phyloP scores from a whole-genome alignment of 1,284 basidiomycete species.

The Papiliotrema terrestris region DNA sequence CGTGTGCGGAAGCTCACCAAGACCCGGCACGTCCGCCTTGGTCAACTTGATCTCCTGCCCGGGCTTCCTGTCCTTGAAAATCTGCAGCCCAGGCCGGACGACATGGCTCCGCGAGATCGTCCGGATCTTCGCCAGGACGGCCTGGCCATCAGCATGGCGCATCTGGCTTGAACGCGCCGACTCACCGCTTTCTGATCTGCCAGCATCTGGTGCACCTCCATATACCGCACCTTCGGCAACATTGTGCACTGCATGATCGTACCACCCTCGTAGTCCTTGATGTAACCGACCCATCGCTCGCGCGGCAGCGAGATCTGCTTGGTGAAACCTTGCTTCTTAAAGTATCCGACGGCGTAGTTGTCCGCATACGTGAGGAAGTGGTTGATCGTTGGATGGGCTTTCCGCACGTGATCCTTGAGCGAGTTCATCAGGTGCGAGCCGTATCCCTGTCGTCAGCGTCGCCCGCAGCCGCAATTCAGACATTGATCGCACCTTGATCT shows the following conservation, averaged over 20 bases:
- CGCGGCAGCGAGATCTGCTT: slow-evolving; percentile 92
- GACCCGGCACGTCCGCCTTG: slow-evolving; percentile 71
- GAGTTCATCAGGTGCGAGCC: slow-evolving; percentile 99
- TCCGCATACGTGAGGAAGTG: slow-evolving; percentile 98
- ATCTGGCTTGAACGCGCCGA: background rate
- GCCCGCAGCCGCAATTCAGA: background rate
- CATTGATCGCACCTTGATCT: slow-evolving; percentile 75
- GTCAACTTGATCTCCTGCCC: slow-evolving; percentile 35
- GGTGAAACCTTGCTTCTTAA: slow-evolving; percentile 97
- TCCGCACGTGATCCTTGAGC: slow-evolving; percentile 88
- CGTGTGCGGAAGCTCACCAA: slow-evolving; percentile 56
- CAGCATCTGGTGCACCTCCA: slow-evolving; percentile 75
- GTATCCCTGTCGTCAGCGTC: slow-evolving; percentile 66
- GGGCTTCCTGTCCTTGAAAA: slow-evolving; percentile 60
- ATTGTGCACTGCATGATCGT: slow-evolving; percentile 99
- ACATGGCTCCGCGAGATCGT: slow-evolving; percentile 83
- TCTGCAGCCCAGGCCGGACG: slow-evolving; percentile 74
- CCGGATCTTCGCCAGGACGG: slow-evolving; percentile 83
- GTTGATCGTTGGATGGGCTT: slow-evolving; percentile 74
- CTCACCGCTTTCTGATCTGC: slow-evolving; percentile 72
- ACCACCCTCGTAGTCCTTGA: slow-evolving; percentile 99
- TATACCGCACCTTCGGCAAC: slow-evolving; percentile 85
- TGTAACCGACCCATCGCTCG: slow-evolving; percentile 95
- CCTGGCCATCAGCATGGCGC: slow-evolving; percentile 44
- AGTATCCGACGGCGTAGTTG: slow-evolving; percentile 98